Conservation (phyloP, 1,284 basidiomycete genomes). For the Trichosporon sp. region DNA sequence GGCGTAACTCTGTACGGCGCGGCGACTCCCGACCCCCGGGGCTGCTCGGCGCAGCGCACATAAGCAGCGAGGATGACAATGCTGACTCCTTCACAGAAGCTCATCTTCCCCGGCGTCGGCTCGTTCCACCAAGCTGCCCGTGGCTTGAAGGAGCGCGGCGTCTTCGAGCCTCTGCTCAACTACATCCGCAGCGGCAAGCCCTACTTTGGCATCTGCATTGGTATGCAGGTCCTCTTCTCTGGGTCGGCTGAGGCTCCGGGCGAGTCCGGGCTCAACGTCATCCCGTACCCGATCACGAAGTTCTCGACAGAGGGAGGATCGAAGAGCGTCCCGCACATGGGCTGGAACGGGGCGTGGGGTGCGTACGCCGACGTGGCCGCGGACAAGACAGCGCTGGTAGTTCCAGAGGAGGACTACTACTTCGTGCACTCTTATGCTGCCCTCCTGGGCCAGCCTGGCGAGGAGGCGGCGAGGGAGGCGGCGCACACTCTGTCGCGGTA, state of each 20-base stretch:
- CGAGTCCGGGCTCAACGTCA: conserved; percentile 47
- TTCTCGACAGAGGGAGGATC: conserved; percentile 38
- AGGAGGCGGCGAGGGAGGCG: conserved; percentile 55
- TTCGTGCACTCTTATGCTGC: conserved; percentile 92
- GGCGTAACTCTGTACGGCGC: background rate
- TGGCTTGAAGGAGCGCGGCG: conserved; percentile 66
- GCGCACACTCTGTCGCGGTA: conserved; percentile 86
- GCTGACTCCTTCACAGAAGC: too few relatives aligned
- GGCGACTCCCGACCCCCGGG: background rate
- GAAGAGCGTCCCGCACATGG: conserved; percentile 96
- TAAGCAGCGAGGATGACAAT: too few relatives aligned
- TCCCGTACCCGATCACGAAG: conserved; percentile 47
- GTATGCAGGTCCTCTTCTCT: conserved; percentile 89
- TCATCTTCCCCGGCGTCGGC: conserved; percentile 98
- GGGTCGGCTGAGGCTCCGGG: conserved; percentile 65
- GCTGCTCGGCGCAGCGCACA: too few relatives aligned
- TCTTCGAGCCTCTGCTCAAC: conserved; percentile 70
- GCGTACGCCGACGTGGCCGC: conserved; percentile 18
- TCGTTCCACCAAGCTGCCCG: conserved; percentile 83
- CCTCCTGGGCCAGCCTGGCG: conserved; percentile 53
- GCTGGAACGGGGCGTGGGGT: conserved; percentile 73
- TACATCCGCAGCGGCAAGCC: conserved; percentile 88
- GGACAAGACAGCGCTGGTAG: conserved; percentile 45
- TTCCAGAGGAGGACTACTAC: conserved; percentile 65
- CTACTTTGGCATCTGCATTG: conserved; percentile 98